phyloP scores from a whole-genome alignment of 2,329 filamentous ascomycete species.

The Scytalidium sp. region DNA sequence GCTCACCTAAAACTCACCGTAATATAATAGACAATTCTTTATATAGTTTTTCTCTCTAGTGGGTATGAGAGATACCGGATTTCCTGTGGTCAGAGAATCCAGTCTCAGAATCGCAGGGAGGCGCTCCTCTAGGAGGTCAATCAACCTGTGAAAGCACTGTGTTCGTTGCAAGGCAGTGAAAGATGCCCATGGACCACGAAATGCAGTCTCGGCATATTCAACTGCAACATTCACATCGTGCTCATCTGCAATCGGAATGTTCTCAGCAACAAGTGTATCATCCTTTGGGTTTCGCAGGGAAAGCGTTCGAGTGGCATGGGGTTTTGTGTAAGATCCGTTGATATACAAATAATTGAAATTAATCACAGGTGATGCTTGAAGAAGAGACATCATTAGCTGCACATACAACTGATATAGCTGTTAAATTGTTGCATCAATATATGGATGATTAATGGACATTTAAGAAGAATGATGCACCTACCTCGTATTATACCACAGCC shows the following conservation, averaged over 20 bases:
- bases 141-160: constrained; percentile 40
- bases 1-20: too few species aligned
- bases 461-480: too few species aligned
- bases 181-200: constrained; percentile 38
- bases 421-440: neutral
- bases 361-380: neutral
- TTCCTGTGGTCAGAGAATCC: constrained; percentile 22
- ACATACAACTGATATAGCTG: neutral
- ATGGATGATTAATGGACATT: too few species aligned
- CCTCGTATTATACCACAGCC: too few species aligned
- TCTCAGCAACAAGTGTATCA: constrained; percentile 44
- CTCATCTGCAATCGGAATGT: constrained; percentile 39
- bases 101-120: constrained; percentile 43
- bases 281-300: constrained; percentile 40
- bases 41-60: constrained; percentile 24
- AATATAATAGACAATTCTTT: constrained; percentile 23
- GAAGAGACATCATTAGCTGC: neutral
- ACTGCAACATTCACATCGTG: constrained; percentile 42
- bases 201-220: constrained; percentile 39
- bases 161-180: constrained; percentile 31
- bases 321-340: neutral
- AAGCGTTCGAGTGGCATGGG: neutral
- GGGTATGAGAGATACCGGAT: constrained; percentile 14
- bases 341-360: neutral
- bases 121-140: constrained; percentile 37